Evolutionary conservation across 1,139 yeast genomes (phyloP), one percentile per base, ranked within the genome.

Genomic region (Hyphopichia burtonii): DNA sequence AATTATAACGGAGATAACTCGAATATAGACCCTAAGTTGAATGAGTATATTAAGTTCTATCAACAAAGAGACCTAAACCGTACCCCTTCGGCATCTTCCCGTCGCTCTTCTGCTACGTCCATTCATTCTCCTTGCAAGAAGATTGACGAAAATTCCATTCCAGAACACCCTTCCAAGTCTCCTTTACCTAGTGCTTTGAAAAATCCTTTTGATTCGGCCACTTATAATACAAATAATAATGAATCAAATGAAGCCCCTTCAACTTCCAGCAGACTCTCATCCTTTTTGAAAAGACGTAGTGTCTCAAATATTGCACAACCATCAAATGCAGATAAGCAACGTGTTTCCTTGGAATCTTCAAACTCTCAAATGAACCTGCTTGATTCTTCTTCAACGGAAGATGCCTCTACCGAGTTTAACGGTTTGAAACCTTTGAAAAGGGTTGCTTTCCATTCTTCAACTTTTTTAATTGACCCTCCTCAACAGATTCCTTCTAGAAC

Each of bases 391-490:
- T 31, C 20, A 16, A 12, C 34, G 3, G 34, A 36, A 12, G 54
- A 52, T n/a, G 40, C 38, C 18, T 45, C 49, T 25, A 62, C 67
- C 2, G 62, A 61, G 39, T 63, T 63, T 33, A 46, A 53, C 27
- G 54, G 53, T 31, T 45, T 61, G 28, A 69, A 66, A 43, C 75
- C 83, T 3, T 65, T 86, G 57, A 82, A 80, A 53, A 70, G 86
- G 50, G 93, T 86, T 18, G 82, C 88, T 0, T 86, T 86, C 60
- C 88, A 86, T 39, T 74, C 83, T 17, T 80, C 82, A 25, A 84
- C 89, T 0, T 86, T 85, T 55, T 76, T 81, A 44, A 81, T 83
- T 44, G 87, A 82, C 50, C 88, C 88, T 0, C 88, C 87, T 1
- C 88, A 82, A 49, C 87, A 82, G 47, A 82, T 82, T 28, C 85